These are phyloP conservation scores for Serendipita sp. DNA, from an alignment of 768 basidiomycete genomes.

Conservation along the genomic window DNA sequence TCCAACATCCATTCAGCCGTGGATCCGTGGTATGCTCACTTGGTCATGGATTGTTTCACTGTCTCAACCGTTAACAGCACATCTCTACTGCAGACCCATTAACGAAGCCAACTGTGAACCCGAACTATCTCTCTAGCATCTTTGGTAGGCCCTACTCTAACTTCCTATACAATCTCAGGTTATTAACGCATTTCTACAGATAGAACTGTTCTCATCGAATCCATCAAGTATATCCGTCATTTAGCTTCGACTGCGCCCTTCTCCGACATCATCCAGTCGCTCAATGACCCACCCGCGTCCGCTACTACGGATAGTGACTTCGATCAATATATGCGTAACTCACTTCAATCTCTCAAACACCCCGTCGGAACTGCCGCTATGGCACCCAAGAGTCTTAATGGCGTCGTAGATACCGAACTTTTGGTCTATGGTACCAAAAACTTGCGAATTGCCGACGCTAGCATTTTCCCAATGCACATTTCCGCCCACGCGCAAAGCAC, in stretches of 20 bases:
- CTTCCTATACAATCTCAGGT: background rate
- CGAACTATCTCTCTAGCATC: conserved; percentile 22
- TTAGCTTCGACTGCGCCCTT: conserved; percentile 22
- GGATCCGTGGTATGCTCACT: conserved; percentile 4
- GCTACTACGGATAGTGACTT: conserved; percentile 18
- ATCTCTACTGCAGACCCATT: conserved; percentile 21
- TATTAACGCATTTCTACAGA: conserved; percentile 14
- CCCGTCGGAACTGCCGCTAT: conserved; percentile 29
- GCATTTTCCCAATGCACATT: conserved; percentile 15
- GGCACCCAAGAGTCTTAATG: conserved; percentile 22
- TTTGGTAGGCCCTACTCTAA: conserved; percentile 10
- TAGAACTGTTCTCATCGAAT: conserved; percentile 15
- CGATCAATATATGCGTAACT: conserved; percentile 5
- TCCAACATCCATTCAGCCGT: conserved; percentile 8
- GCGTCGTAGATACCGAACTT: conserved; percentile 28
- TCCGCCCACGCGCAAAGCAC: conserved; percentile 8
- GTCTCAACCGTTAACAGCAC: conserved; percentile 8
- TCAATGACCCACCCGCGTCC: conserved; percentile 16
- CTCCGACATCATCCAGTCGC: conserved; percentile 16
- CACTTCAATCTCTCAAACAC: conserved; percentile 16
- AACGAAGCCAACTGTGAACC: conserved; percentile 25
- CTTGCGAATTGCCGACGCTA: conserved; percentile 25
- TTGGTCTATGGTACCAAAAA: conserved; percentile 28
- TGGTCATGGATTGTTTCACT: background rate
- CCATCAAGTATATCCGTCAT: conserved; percentile 14